phyloP scores from a whole-genome alignment of 1,284 basidiomycete species.

The Trametes pubescens region DNA sequence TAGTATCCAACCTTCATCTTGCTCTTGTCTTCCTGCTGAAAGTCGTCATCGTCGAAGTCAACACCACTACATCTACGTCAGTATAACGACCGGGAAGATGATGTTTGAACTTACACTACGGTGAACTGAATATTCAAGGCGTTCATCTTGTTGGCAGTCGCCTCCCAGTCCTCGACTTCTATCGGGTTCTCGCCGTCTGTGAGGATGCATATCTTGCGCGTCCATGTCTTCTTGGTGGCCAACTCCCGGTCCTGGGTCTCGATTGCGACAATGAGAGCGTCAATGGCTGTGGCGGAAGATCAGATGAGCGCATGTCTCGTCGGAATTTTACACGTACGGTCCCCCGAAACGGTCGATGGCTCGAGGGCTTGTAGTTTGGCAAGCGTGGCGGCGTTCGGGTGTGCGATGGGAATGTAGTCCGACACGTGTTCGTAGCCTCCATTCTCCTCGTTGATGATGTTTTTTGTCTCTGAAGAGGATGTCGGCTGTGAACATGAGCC shows the following conservation, averaged over 20 bases:
- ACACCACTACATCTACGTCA: constrained; percentile 80
- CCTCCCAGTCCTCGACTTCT: constrained; percentile 77
- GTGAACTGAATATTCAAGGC: constrained; percentile 63
- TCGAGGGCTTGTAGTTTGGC: constrained; percentile 74
- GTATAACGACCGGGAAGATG: too few species aligned
- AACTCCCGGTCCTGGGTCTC: constrained; percentile 77
- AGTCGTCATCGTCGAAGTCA: constrained; percentile 85
- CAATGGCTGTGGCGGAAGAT: constrained; percentile 66
- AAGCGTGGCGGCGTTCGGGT: constrained; percentile 80
- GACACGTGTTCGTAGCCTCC: constrained; percentile 81
- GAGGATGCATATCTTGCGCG: constrained; percentile 79
- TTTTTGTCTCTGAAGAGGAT: constrained; percentile 68
- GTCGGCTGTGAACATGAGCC: neutral
- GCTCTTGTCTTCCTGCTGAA: constrained; percentile 73
- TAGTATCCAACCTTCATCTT: constrained; percentile 64
- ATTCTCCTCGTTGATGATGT: constrained; percentile 68
- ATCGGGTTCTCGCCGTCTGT: constrained; percentile 84
- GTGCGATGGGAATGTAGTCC: constrained; percentile 81
- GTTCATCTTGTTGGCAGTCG: constrained; percentile 75
- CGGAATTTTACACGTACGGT: constrained; percentile 60
- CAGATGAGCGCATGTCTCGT: neutral
- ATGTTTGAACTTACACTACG: constrained; percentile 72
- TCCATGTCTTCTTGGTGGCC: constrained; percentile 77
- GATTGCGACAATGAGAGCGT: constrained; percentile 86
- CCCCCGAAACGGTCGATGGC: constrained; percentile 69